Conservation (phyloP, 2,329 filamentous ascomycete genomes). For the Sphaerulina populicola region DNA sequence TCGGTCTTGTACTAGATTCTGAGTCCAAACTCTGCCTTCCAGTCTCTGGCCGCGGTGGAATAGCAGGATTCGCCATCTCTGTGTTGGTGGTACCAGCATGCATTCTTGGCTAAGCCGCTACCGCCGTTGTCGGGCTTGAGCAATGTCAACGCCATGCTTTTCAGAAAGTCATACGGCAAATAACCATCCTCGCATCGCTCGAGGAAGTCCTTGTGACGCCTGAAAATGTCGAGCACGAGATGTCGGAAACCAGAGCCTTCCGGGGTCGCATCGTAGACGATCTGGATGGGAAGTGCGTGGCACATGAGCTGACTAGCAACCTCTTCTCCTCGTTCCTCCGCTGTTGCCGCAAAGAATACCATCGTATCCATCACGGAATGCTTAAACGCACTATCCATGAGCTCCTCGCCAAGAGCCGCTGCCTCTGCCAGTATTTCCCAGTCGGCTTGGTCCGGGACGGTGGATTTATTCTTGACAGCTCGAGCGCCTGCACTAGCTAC, state of each 20-base stretch:
- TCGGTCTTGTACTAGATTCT: background rate
- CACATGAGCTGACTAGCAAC: background rate
- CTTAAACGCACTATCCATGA: background rate
- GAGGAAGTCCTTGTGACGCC: background rate
- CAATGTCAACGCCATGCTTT: background rate
- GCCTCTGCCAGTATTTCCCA: background rate
- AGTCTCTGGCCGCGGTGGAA: background rate
- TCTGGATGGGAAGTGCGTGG: background rate
- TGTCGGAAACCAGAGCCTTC: background rate
- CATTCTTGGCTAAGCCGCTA: background rate
- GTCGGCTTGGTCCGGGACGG: too few relatives aligned
- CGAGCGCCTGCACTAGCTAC: background rate
- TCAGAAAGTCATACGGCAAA: background rate
- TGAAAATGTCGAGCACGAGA: background rate
- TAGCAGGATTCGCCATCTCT: background rate
- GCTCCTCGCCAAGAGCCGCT: background rate
- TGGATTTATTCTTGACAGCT: background rate
- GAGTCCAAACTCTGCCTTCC: background rate
- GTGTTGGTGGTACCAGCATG: slow-evolving; percentile 2
- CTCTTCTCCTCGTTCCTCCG: background rate
- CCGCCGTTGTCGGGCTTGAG: background rate
- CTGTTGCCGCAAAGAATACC: background rate
- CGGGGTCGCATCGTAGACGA: background rate
- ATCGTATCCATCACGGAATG: background rate
- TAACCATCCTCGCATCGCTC: background rate